phyloP scores from a whole-genome alignment of 148 eudicot genomes.

The Cornus kousa region DNA sequence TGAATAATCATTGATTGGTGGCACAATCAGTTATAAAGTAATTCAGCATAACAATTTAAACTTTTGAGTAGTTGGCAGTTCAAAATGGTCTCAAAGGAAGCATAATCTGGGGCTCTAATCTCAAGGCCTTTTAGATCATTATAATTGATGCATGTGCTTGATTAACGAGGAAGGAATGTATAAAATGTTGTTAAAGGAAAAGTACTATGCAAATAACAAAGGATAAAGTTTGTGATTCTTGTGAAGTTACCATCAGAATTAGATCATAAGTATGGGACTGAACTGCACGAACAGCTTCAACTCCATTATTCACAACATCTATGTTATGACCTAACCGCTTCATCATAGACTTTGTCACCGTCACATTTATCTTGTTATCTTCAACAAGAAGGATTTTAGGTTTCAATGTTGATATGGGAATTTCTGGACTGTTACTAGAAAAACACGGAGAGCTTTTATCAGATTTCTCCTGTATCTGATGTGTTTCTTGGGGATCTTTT shows the following conservation, averaged over 20 bases:
- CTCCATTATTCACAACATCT: constrained; percentile 81
- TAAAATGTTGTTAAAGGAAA: background rate
- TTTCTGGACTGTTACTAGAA: constrained; percentile 44
- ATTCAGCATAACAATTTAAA: background rate
- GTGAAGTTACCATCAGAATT: constrained; percentile 70
- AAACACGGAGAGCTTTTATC: constrained; percentile 44
- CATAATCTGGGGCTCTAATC: too few relatives aligned
- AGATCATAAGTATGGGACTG: constrained; percentile 59
- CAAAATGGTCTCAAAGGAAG: too few relatives aligned
- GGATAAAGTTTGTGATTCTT: background rate
- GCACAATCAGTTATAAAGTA: too few relatives aligned
- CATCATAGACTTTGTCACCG: constrained; percentile 90
- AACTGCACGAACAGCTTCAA: constrained; percentile 86
- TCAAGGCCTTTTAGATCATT: too few relatives aligned
- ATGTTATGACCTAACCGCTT: constrained; percentile 68
- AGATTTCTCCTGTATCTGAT: constrained; percentile 23
- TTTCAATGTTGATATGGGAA: constrained; percentile 21
- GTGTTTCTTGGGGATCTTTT: constrained; percentile 26
- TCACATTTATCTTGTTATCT: constrained; percentile 82
- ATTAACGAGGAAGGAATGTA: background rate
- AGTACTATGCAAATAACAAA: background rate
- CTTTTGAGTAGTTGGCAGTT: too few relatives aligned
- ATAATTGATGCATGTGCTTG: too few relatives aligned
- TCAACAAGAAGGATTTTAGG: constrained; percentile 90
- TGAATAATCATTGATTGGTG: too few relatives aligned